Conservation (phyloP, 192 early-diverging fungal species). For the Phlyctochytrium planicorne region DNA sequence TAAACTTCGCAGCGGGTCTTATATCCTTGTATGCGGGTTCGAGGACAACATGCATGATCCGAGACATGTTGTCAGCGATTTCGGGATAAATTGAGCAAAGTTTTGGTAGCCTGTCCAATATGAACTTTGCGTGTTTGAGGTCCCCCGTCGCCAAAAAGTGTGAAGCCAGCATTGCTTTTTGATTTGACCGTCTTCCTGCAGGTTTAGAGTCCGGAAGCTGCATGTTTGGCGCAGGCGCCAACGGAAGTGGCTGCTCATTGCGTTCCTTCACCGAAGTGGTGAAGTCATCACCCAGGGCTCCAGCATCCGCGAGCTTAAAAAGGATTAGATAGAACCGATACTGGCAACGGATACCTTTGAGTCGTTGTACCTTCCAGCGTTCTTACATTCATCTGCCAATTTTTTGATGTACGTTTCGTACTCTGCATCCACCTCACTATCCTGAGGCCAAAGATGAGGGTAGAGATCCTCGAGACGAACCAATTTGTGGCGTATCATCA, state of each 20-base stretch:
- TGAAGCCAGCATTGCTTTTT: slow-evolving; percentile 61
- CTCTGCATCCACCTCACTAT: slow-evolving; percentile 50
- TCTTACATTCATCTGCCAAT: slow-evolving; percentile 40
- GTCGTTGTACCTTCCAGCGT: slow-evolving; percentile 44
- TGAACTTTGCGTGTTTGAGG: slow-evolving; percentile 44
- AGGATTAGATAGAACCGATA: neutral
- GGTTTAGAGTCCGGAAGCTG: slow-evolving; percentile 8
- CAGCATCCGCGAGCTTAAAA: slow-evolving; percentile 33
- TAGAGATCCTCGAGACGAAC: slow-evolving; percentile 62
- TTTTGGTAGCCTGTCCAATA: slow-evolving; percentile 53
- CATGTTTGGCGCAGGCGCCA: slow-evolving; percentile 10
- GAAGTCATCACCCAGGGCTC: slow-evolving; percentile 37
- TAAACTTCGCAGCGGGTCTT: neutral
- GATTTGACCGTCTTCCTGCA: slow-evolving; percentile 36
- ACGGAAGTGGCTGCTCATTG: neutral
- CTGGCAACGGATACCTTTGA: slow-evolving; percentile 30
- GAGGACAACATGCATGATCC: slow-evolving; percentile 58
- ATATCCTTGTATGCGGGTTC: slow-evolving; percentile 50
- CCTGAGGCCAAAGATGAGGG: slow-evolving; percentile 57
- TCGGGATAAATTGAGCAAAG: slow-evolving; percentile 57
- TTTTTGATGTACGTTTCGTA: slow-evolving; percentile 42
- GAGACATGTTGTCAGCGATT: slow-evolving; percentile 59
- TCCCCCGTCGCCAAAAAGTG: slow-evolving; percentile 69
- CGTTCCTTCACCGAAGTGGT: slow-evolving; percentile 15
- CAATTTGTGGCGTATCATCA: slow-evolving; percentile 52